These are phyloP conservation scores for Rosa persica DNA, from an alignment of 306 rosid species.

Conservation along the genomic window DNA sequence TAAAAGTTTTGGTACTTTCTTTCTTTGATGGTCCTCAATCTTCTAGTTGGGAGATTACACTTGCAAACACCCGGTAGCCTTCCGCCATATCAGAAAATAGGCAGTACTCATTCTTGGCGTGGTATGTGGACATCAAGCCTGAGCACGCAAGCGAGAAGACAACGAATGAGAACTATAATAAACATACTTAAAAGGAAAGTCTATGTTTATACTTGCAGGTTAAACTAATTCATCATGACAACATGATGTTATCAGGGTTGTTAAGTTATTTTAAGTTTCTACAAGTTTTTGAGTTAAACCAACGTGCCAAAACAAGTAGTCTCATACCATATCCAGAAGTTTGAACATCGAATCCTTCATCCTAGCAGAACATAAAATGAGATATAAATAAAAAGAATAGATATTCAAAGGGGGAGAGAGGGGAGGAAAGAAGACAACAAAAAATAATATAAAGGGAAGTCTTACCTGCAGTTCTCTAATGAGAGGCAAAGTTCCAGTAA, in stretches of 20 bases:
- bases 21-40: constrained; percentile 33
- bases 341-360: constrained; percentile 93
- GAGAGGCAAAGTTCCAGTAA: constrained; percentile 88
- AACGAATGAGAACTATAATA: constrained; percentile 19
- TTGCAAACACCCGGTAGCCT: constrained; percentile 69
- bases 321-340: constrained; percentile 81
- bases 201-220: background rate
- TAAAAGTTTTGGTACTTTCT: background rate
- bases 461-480: constrained; percentile 90
- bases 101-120: constrained; percentile 93
- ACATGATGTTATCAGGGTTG: background rate
- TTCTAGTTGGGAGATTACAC: constrained; percentile 72
- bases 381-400: constrained; percentile 2
- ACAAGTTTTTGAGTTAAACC: background rate
- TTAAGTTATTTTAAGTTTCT: background rate
- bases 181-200: background rate
- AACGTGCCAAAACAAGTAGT: constrained; percentile 4
- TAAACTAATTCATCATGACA: background rate
- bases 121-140: constrained; percentile 90
- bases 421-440: background rate
- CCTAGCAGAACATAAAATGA: constrained; percentile 42
- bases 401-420: background rate
- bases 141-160: constrained; percentile 28
- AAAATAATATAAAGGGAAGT: constrained; percentile 5
- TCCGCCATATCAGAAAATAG: constrained; percentile 76